Evolutionary conservation across 1,284 basidiomycete genomes (phyloP), one percentile per base, ranked within the genome.

Genomic region (Rhodotorula sp.): DNA sequence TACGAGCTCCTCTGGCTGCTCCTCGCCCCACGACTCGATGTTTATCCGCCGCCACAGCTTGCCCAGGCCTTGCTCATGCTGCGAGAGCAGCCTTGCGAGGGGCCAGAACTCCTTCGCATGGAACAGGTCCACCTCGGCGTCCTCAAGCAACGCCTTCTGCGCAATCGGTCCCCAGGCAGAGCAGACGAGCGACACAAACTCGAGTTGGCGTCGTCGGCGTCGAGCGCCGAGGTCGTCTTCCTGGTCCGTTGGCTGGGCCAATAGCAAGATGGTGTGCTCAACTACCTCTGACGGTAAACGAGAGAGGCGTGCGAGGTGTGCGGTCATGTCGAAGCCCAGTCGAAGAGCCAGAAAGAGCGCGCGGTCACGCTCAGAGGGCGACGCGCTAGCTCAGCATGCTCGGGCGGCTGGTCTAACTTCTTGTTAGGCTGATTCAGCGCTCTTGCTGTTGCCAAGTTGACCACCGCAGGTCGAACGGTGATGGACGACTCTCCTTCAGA

Each of bases 1-100:
- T 4, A 29, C 47, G 22, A 64, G 62, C 27, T 44, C 55, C 24
- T 24, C 11, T 15, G 36, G 47, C 34, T 51, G 48, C 34, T 36
- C 27, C 29, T 64, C 55, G 20, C 62, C 62, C 62, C 62, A 64
- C 13, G 51, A 20, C 55, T 64, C 55, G 55, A 64, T 34, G n/a
- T 56, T 48, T n/a, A 64, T n/a, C 7, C 19, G 4, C 8, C 32
- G 24, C 32, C 57, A 47, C 32, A 63, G 46, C 15, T 19, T 6
- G 1, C 44, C 46, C 11, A 59, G 10, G 4, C 44, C 48, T 20
- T 51, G 44, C 27, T 47, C 17, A 3, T 29, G 44, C 27, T 19
- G n/a, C 5, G 24, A 9, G 5, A 44, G 17, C n/a, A 64, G 36
- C 2, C 15, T 22, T 8, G n/a, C 55, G 11, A 64, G 30, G 2